Base-by-base conservation (phyloP, 140 eudicot genomes). In the Ambrosia hybrid region DNA sequence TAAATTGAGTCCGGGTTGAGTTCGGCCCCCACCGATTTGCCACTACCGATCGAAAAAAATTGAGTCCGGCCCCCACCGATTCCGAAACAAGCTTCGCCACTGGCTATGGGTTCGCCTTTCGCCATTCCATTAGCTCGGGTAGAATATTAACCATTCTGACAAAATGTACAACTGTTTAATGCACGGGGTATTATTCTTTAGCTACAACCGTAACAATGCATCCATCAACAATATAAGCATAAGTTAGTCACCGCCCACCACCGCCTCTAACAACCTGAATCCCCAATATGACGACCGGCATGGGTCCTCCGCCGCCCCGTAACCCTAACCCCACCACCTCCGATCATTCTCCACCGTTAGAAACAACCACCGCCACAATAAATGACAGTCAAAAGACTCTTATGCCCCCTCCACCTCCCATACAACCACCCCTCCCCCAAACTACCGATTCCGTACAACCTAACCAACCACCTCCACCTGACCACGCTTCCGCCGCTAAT, bases 251-350 rank as follows among this genome's bases (percentile, higher is more conserved):
- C 34, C 34, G 34, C 34, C 52, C 52, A 9, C 38, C 71, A 61
- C 81, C 81, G 61, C 76, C 75, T 69, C 14, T 49, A 46, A 65
- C 56, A 8, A 71, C 81, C 76, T 65, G 69, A 73, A 75, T 26
- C 66, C 65, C 79, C 65, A 84, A 68, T 16, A 89, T 89, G 96
- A 84, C 85, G 61, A 61, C 86, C 38, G 78, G 68, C 75, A 90
- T 87, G 96, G 85, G 83, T 11, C 96, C 96, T 41, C 96, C 95
- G 7, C 92, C 92, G 3, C 85, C 96, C 46, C 81, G 84, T 59
- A 78, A 52, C 86, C 75, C 82, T 51, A 74, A 63, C 80, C 12
- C 80, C 69, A 55, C 52, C 68, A 6, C 83, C 79, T 8, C 83
- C 83, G 84, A 64, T 34, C 73, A 76, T 72, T 36, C 74, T 34